Conservation (phyloP, 768 basidiomycete species). For the Daedaleopsis nitida region DNA sequence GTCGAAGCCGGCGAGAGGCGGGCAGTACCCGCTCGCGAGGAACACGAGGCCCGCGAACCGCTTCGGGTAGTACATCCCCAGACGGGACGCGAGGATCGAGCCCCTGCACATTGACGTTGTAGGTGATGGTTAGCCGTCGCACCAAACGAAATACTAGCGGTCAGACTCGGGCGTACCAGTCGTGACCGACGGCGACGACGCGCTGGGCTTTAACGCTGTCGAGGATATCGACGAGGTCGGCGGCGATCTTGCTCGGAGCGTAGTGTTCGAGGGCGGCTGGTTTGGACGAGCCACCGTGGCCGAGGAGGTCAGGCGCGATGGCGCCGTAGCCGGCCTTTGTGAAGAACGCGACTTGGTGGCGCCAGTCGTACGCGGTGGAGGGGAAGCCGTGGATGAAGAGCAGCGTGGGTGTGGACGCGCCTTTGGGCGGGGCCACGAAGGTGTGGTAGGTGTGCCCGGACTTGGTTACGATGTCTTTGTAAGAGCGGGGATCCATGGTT, state of each 20-base stretch:
- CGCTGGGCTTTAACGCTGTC: conserved; percentile 29
- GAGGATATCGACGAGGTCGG: conserved; percentile 38
- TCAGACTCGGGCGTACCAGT: conserved; percentile 29
- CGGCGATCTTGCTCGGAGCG: conserved; percentile 24
- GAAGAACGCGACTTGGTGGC: conserved; percentile 41
- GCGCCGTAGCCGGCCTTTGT: conserved; percentile 42
- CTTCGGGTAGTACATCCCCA: conserved; percentile 40
- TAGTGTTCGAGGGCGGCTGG: conserved; percentile 34
- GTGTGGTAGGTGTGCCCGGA: conserved; percentile 41
- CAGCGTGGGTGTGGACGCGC: conserved; percentile 37
- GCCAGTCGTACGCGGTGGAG: conserved; percentile 44
- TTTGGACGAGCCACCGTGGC: conserved; percentile 48
- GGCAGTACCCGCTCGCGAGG: conserved; percentile 36
- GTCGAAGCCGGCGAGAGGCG: conserved; percentile 31
- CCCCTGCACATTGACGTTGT: conserved; percentile 34
- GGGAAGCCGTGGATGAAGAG: conserved; percentile 50
- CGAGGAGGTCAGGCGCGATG: conserved; percentile 50
- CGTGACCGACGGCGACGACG: conserved; percentile 37
- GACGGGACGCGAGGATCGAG: conserved; percentile 32
- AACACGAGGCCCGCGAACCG: conserved; percentile 45
- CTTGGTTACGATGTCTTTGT: conserved; percentile 35
- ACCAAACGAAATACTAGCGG: neutral
- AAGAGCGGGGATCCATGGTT: conserved; percentile 30
- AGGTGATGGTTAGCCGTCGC: neutral
- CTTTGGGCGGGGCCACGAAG: conserved; percentile 28